These are phyloP conservation scores for Hortaea werneckii DNA, from an alignment of 2,329 filamentous ascomycete species.

Conservation along the genomic window DNA sequence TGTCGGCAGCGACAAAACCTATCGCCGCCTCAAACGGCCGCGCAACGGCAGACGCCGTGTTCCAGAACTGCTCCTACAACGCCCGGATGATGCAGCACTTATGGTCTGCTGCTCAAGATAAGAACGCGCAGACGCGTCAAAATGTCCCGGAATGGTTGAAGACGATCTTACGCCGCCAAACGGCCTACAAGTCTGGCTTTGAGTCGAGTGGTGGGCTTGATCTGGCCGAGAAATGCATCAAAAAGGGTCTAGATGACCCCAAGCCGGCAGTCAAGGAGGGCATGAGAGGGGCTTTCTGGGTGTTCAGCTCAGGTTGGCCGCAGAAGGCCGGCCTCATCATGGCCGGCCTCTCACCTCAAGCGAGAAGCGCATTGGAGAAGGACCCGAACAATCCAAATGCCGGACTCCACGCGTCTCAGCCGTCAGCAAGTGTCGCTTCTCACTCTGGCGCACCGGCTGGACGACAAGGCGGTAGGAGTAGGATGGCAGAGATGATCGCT, in stretches of 20 bases:
- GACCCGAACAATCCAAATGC: slow-evolving; percentile 70
- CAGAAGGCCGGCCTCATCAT: slow-evolving; percentile 68
- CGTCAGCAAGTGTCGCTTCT: slow-evolving; percentile 25
- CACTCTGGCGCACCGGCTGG: not conserved
- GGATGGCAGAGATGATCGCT: slow-evolving; percentile 68
- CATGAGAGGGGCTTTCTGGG: slow-evolving; percentile 80
- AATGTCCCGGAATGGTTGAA: slow-evolving; percentile 76
- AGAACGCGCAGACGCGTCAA: slow-evolving; percentile 77
- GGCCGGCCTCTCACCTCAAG: slow-evolving; percentile 64
- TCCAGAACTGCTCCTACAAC: slow-evolving; percentile 71
- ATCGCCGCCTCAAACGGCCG: slow-evolving; percentile 81
- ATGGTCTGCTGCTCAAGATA: slow-evolving; percentile 73
- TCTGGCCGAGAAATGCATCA: slow-evolving; percentile 75
- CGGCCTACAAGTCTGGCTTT: slow-evolving; percentile 66
- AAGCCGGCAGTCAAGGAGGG: slow-evolving; percentile 84
- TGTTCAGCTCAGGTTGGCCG: slow-evolving; percentile 67
- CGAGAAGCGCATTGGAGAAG: slow-evolving; percentile 70
- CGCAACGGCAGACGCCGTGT: slow-evolving; percentile 65
- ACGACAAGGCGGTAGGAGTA: slow-evolving; percentile 27
- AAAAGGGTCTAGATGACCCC: slow-evolving; percentile 76
- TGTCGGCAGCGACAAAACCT: slow-evolving; percentile 84
- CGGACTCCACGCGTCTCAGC: slow-evolving; percentile 33
- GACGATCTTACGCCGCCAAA: slow-evolving; percentile 68
- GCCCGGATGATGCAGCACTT: slow-evolving; percentile 77
- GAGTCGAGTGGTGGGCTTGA: slow-evolving; percentile 80